These are phyloP conservation scores for Trametes maxima DNA, from an alignment of 768 basidiomycete genomes.

Conservation along the genomic window DNA sequence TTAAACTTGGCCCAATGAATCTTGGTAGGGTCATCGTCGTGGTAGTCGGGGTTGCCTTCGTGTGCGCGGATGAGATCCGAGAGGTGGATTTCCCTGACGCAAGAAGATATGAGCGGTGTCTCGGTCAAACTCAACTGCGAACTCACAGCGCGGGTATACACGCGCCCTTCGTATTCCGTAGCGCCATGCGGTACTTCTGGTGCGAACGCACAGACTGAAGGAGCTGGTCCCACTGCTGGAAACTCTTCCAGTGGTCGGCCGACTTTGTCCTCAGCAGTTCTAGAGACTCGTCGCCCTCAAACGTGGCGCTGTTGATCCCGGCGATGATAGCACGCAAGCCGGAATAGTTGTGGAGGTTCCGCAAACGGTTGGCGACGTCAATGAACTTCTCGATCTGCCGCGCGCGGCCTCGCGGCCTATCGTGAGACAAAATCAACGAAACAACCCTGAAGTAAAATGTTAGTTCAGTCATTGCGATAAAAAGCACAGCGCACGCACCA, in stretches of 20 bases:
- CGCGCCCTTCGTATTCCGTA: conserved; percentile 81
- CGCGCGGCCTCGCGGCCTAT: conserved; percentile 72
- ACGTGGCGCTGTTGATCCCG: conserved; percentile 84
- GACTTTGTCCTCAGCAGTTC: conserved; percentile 67
- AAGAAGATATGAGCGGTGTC: not conserved
- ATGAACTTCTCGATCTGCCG: conserved; percentile 89
- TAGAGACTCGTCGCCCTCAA: conserved; percentile 76
- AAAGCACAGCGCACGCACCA: conserved; percentile 51
- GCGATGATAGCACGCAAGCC: conserved; percentile 92
- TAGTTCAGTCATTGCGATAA: not conserved
- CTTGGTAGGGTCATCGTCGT: conserved; percentile 61
- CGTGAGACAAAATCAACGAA: conserved; percentile 87
- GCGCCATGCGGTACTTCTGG: conserved; percentile 86
- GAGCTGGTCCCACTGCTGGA: conserved; percentile 83
- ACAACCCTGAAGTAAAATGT: conserved; percentile 65
- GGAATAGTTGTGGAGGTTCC: conserved; percentile 89
- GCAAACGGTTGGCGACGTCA: conserved; percentile 77
- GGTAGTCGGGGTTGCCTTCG: conserved; percentile 79
- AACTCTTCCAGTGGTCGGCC: conserved; percentile 72
- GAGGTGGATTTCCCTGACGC: conserved; percentile 80
- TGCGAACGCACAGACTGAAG: conserved; percentile 82
- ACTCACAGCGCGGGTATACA: conserved; percentile 83
- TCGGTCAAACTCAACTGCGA: conserved; percentile 16
- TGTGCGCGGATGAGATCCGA: conserved; percentile 88
- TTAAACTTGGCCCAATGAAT: conserved; percentile 98